A percentile compares a stretch with the other conserved stretches of the same genome.
Conservation (phyloP, 768 basidiomycete species). For the Lactifluus piperatus region DNA sequence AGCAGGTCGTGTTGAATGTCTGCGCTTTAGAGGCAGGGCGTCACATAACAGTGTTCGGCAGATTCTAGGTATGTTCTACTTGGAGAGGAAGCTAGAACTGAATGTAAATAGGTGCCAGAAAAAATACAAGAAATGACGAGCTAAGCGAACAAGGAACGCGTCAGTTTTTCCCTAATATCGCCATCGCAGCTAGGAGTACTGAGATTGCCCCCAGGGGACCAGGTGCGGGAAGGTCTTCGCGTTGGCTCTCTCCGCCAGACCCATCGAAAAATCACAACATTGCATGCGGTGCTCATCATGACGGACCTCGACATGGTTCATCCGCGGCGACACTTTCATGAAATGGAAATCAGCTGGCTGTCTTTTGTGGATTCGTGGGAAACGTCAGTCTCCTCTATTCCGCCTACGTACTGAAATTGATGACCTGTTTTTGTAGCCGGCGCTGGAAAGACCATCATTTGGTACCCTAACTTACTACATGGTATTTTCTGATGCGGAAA, state of each 20-base stretch:
- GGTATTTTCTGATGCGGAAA: neutral
- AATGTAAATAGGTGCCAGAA: neutral
- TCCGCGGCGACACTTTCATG: neutral
- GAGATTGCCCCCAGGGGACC: neutral
- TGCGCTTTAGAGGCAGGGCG: neutral
- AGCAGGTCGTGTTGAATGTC: neutral
- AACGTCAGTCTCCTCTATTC: neutral
- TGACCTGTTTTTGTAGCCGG: neutral
- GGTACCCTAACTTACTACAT: neutral
- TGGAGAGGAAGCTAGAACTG: no score
- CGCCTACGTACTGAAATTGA: neutral
- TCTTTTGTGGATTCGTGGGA: neutral
- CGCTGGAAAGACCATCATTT: neutral
- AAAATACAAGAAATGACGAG: neutral
- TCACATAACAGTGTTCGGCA: neutral
- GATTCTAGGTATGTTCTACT: no score
- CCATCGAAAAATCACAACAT: neutral
- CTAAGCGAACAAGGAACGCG: neutral
- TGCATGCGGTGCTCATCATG: neutral
- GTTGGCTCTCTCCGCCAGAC: slow-evolving; percentile 4
- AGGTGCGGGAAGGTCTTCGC: neutral
- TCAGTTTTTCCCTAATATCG: neutral
- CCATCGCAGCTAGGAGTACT: neutral
- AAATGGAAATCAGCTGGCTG: neutral
- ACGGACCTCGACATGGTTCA: neutral